Evolutionary conservation across 2,329 filamentous ascomycete species (phyloP).

Genomic region (Furcasterigmium furcatum): DNA sequence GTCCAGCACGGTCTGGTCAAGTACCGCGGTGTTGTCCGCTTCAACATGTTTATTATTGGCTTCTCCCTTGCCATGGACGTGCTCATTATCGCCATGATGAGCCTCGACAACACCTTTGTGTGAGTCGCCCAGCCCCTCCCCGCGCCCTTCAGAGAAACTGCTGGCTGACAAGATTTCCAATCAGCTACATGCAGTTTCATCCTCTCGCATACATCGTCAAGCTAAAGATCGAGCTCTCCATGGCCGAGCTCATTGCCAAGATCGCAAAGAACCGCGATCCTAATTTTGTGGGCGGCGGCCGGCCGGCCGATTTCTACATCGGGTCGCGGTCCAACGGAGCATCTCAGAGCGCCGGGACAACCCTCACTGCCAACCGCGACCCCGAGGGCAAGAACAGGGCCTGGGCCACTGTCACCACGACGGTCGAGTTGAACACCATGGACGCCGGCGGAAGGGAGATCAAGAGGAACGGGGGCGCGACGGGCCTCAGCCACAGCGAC

Average conservation of each 20-base stretch:
- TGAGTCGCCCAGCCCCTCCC: neutral
- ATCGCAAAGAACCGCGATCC: constrained; percentile 15
- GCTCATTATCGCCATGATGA: constrained; percentile 8
- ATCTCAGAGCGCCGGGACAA: neutral
- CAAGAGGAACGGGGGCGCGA: neutral
- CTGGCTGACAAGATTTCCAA: neutral
- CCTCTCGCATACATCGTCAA: constrained; percentile 8
- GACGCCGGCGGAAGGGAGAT: neutral
- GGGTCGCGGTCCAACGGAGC: neutral
- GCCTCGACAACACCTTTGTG: constrained; percentile 5
- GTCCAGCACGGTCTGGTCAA: constrained; percentile 43
- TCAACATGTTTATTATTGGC: constrained; percentile 45
- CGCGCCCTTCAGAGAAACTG: neutral
- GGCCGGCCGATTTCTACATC: neutral
- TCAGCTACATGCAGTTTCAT: constrained; percentile 10
- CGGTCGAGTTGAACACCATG: constrained; percentile 8
- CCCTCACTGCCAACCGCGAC: neutral
- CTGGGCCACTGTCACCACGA: constrained; percentile 8
- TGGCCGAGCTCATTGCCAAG: constrained; percentile 10
- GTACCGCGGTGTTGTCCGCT: constrained; percentile 42
- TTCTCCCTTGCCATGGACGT: constrained; percentile 42
- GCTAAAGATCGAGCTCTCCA: constrained; percentile 7
- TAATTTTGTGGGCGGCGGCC: neutral
- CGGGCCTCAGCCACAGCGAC: neutral
- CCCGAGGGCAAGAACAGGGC: neutral